Evolutionary conservation across 441 rosid species (phyloP), one percentile per base, ranked within the genome.

Genomic region (Viola pubescens): DNA sequence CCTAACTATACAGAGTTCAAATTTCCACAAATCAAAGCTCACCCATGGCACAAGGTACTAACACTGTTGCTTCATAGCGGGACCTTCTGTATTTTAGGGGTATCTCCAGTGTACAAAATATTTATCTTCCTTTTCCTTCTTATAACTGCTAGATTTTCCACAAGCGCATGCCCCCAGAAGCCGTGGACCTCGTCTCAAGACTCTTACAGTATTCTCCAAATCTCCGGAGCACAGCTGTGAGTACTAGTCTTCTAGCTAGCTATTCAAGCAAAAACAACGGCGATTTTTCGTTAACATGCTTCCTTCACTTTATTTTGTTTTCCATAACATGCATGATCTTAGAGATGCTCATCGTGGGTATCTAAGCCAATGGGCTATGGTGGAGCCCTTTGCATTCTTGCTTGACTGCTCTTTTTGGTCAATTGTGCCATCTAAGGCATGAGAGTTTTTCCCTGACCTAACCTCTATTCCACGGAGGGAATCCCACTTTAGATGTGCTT

Each of bases 11-110:
- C 90, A 0, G 98, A 92, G 70, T 92, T 82, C 73, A 89, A 89
- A 61, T 92, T 91, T 73, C 96, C 98, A 48, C 98, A 91, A 74
- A 91, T 91, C 55, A 91, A 91, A 79, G 96, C 98, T 54, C 98
- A 91, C 71, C 98, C 98, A 7, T 88, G 96, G 96, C 98, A 91
- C 76, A 91, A 91, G 98, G 98, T 91, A 83, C 49, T 11, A 2
- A 37, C 49, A 19, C 19, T 42, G 7, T 52, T 13, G 11, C 56
- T 48, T 39, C 9, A 50, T 44, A 39, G 41, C 34, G 26, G 10
- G 62, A 8, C 70, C 34, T 37, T 61, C 11, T 52, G 12, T 4
- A 26, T 34, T 34, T 34, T 14, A 13, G 37, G 12, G 45, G 52
- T 58, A 9, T 38, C 46, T 41, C 10, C 6, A 42, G 56, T 0